These are phyloP conservation scores for Russula compacta DNA, from an alignment of 768 basidiomycete genomes.

Conservation along the genomic window DNA sequence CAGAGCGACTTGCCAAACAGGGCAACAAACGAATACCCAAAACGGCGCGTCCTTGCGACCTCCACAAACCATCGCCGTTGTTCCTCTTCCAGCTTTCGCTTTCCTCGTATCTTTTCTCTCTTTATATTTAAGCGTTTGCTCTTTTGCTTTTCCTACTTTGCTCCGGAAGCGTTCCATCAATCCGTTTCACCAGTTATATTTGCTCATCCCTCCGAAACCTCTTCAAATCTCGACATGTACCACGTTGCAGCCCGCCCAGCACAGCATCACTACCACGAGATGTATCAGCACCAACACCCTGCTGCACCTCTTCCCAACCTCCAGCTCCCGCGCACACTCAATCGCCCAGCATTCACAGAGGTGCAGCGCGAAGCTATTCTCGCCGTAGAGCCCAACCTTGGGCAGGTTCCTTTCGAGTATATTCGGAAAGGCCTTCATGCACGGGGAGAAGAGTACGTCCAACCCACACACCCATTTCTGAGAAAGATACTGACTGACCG, in stretches of 20 bases:
- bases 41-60: background rate
- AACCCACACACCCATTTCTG: background rate
- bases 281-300: conserved; percentile 18
- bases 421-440: conserved; percentile 42
- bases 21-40: conserved; percentile 20
- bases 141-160: conserved; percentile 12
- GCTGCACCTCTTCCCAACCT: conserved; percentile 32
- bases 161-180: conserved; percentile 16
- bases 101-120: conserved; percentile 6
- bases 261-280: conserved; percentile 14
- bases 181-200: background rate
- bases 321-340: conserved; percentile 64
- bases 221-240: conserved; percentile 14
- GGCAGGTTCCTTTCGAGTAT: conserved; percentile 52
- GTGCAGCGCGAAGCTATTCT: conserved; percentile 46
- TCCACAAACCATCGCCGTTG: conserved; percentile 5
- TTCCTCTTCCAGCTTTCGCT: conserved; percentile 17
- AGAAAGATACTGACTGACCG: background rate
- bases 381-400: conserved; percentile 45
- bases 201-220: background rate
- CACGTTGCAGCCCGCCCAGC: conserved; percentile 15
- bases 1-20: conserved; percentile 5
- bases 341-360: conserved; percentile 50
- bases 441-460: conserved; percentile 37
- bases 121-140: conserved; percentile 18